Evolutionary conservation across 441 rosid species (phyloP).

Genomic region (Brassica hybrid): DNA sequence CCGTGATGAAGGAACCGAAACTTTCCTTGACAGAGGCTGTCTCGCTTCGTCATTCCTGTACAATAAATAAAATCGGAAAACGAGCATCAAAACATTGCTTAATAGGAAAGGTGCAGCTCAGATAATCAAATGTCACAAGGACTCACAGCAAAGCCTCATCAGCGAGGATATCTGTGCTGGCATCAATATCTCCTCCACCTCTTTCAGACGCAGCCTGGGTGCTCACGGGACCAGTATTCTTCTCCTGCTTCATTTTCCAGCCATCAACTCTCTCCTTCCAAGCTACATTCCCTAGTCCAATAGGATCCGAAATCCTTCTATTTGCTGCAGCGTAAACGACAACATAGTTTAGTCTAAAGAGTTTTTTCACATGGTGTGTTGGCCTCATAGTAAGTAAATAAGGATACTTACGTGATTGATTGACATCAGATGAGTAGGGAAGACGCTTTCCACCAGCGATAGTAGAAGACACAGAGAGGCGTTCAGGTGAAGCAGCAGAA

Average conservation of each 20-base stretch:
- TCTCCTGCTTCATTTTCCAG: constrained; percentile 99
- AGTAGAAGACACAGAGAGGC: constrained; percentile 86
- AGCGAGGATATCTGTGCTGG: constrained; percentile 84
- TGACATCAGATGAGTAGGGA: constrained; percentile 59
- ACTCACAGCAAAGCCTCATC: constrained; percentile 92
- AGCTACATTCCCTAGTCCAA: constrained; percentile 88
- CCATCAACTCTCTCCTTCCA: constrained; percentile 99
- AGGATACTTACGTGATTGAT: constrained; percentile 63
- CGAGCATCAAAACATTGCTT: constrained; percentile 5
- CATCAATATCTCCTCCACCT: constrained; percentile 86
- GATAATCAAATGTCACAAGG: constrained; percentile 22
- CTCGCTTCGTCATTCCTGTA: constrained; percentile 96
- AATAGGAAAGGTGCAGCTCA: constrained; percentile 11
- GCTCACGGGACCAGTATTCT: constrained; percentile 77
- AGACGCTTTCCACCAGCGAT: constrained; percentile 71
- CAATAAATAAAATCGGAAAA: constrained; percentile 16
- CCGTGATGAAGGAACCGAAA: constrained; percentile 89
- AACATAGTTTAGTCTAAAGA: constrained; percentile 12
- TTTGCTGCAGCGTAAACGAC: constrained; percentile 57
- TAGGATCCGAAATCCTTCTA: constrained; percentile 79
- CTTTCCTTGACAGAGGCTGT: constrained; percentile 97
- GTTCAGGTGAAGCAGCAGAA: constrained; percentile 97
- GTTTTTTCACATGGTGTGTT: neutral
- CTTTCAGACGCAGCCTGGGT: constrained; percentile 80
- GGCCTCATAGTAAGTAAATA: constrained; percentile 16